phyloP scores from a whole-genome alignment of 148 eudicot species.

The Fallopia convolvulus region DNA sequence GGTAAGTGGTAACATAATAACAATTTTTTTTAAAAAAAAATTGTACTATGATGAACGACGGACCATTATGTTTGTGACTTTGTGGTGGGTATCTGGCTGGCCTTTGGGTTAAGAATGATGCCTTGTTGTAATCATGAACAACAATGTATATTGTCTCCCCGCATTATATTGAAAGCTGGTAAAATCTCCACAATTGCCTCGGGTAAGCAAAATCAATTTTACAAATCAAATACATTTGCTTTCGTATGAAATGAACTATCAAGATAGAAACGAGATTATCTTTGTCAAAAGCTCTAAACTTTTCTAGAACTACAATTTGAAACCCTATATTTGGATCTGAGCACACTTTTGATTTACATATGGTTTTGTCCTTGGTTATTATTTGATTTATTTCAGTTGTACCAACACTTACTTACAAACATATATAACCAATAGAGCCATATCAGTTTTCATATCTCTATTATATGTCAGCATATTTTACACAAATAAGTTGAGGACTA shows the following conservation, averaged over 20 bases:
- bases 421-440: not conserved
- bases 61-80: not conserved
- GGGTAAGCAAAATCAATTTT: not conserved
- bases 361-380: not conserved
- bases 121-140: not conserved
- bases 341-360: not conserved
- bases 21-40: not conserved
- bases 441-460: not conserved
- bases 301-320: too few relatives aligned
- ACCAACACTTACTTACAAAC: not conserved
- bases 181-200: not conserved
- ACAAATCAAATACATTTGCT: too few relatives aligned
- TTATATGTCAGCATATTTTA: not conserved
- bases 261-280: too few relatives aligned
- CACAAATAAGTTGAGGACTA: slow-evolving; percentile 1
- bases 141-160: not conserved
- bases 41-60: not conserved
- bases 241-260: too few relatives aligned
- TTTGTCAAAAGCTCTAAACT: too few relatives aligned
- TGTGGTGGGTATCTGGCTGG: not conserved
- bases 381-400: too few relatives aligned
- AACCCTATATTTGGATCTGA: not conserved
- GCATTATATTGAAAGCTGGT: not conserved
- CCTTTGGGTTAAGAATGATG: not conserved
- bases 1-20: not conserved